A percentile compares a stretch with the other conserved stretches of the same genome.
Evolutionary conservation across 2,329 filamentous ascomycete genomes (phyloP).

Genomic region (Hypocreales sp.): DNA sequence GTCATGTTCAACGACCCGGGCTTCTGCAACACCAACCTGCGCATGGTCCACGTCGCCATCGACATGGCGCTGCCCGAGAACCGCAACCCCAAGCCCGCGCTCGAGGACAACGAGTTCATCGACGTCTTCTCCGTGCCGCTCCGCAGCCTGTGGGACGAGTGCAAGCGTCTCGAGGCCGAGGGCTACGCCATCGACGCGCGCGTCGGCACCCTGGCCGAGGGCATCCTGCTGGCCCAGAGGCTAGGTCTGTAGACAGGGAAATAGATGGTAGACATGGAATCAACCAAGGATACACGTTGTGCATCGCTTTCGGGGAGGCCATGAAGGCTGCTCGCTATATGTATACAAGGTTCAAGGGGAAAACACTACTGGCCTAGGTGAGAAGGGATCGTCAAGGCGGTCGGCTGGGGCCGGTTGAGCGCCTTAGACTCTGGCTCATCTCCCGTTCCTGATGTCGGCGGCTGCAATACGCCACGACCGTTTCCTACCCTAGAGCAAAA

Average conservation of each 20-base stretch:
- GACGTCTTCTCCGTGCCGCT: conserved; percentile 60
- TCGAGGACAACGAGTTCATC: conserved; percentile 73
- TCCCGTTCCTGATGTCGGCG: too few relatives aligned
- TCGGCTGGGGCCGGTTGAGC: too few relatives aligned
- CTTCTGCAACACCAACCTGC: conserved; percentile 51
- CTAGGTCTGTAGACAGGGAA: conserved; percentile 23
- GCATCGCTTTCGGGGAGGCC: too few relatives aligned
- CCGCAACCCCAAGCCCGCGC: conserved; percentile 48
- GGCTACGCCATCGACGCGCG: conserved; percentile 69
- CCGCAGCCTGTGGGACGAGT: conserved; percentile 46
- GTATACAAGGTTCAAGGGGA: too few relatives aligned
- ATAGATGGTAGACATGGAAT: background rate
- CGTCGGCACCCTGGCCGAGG: conserved; percentile 64
- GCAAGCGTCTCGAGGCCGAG: conserved; percentile 48
- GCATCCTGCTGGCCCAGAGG: conserved; percentile 54
- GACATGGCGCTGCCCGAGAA: conserved; percentile 57
- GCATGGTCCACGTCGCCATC: conserved; percentile 58
- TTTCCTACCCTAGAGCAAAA: too few relatives aligned
- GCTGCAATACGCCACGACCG: too few relatives aligned
- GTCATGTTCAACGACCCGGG: conserved; percentile 53
- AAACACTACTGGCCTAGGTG: too few relatives aligned
- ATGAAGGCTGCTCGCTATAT: too few relatives aligned
- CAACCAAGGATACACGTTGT: background rate
- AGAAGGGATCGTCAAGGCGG: too few relatives aligned
- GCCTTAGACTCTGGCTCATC: too few relatives aligned